Conservation (phyloP, 1,284 basidiomycete species). For the Ustilago vetiveriae region DNA sequence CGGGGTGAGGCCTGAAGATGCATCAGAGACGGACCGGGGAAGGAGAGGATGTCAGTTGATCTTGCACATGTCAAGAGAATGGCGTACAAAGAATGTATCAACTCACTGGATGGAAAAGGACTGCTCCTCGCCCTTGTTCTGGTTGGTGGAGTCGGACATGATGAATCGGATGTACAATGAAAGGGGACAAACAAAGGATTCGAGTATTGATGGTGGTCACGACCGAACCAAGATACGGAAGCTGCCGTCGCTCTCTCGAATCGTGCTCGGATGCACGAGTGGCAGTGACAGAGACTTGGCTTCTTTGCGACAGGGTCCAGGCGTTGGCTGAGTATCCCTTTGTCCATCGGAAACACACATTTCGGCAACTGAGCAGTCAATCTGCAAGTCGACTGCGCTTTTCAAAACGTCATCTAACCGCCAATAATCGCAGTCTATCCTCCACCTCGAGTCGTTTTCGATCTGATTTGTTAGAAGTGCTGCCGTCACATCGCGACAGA, state of each 20-base stretch:
- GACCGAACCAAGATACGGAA: too few relatives aligned
- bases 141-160: slow-evolving; percentile 46
- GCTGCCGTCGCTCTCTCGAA: too few relatives aligned
- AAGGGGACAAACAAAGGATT: not conserved
- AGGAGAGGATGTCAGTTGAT: slow-evolving; percentile 4
- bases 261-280: too few relatives aligned
- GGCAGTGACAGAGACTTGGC: too few relatives aligned
- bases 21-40: not conserved
- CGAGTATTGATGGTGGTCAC: slow-evolving; percentile 4
- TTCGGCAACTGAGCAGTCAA: not conserved
- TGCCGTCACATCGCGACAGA: not conserved
- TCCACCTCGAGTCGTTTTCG: not conserved
- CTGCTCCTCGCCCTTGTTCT: slow-evolving; percentile 51
- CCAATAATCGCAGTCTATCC: not conserved
- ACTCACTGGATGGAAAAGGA: slow-evolving; percentile 55
- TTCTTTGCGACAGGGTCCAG: not conserved
- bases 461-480: not conserved
- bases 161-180: not conserved
- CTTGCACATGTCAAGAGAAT: too few relatives aligned
- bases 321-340: slow-evolving; percentile 1
- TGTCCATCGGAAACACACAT: not conserved
- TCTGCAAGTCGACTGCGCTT: not conserved
- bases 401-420: slow-evolving; percentile 10
- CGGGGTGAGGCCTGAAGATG: slow-evolving; percentile 44
- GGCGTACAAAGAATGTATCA: too few relatives aligned